Conservation (phyloP, 2,329 filamentous ascomycete genomes). For the Botryotinia calthae region DNA sequence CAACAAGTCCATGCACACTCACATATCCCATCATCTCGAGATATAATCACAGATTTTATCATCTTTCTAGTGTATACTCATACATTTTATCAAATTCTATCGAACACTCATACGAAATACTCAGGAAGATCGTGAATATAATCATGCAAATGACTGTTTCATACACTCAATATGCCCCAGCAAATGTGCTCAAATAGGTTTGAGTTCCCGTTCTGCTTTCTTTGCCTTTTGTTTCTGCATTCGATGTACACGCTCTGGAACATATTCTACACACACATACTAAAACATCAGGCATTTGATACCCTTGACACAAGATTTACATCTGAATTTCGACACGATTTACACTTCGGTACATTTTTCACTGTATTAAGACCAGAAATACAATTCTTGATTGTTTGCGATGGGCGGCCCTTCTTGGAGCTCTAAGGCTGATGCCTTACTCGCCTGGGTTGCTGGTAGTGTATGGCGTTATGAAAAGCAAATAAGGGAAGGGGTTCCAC, state of each 20-base stretch:
- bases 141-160: background rate
- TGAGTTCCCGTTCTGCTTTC: background rate
- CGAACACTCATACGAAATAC: background rate
- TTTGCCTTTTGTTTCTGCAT: background rate
- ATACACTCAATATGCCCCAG: background rate
- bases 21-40: background rate
- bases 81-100: background rate
- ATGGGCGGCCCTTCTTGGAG: accelerated
- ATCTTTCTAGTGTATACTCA: background rate
- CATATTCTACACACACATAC: background rate
- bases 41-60: background rate
- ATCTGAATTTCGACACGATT: background rate
- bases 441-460: background rate
- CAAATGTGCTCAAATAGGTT: background rate
- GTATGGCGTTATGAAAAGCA: background rate
- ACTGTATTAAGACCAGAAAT: background rate
- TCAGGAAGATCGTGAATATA: background rate
- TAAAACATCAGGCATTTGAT: background rate
- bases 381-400: too few relatives aligned
- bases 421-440: accelerated
- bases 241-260: background rate
- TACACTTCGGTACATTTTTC: background rate
- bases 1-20: background rate
- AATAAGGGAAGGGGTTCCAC: too few relatives aligned
- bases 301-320: accelerated